Evolutionary conservation across 1,139 yeast genomes (phyloP), one percentile per base, ranked within the genome.

Genomic region (Sporopachydermia cereana): DNA sequence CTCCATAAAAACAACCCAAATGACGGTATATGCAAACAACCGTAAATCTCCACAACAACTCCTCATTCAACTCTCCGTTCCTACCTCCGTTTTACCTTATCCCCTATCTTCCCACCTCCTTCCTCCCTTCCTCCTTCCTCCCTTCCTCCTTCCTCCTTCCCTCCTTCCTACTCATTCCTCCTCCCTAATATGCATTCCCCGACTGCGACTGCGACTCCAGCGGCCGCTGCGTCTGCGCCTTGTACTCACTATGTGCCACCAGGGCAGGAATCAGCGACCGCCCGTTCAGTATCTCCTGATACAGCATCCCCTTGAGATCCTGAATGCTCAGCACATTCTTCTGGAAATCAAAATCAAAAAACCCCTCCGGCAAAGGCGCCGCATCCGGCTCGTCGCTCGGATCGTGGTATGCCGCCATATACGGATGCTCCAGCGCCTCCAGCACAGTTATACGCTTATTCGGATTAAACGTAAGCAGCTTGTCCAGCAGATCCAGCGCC

Each of bases 341-440:
- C 30, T 62, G 55, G 47, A 61, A 60, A 52, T 76, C 81, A 49
- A 74, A 76, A 43, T 66, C 69, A 52, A 76, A 75, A 50, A 74
- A 74, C 45, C 69, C 72, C 17, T 62, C 62, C 1, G 74, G 69
- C 31, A 74, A 69, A 12, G 70, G 69, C 22, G 69, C 74, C 17
- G 83, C 78, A 24, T 66, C 72, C 0, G 89, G 89, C 56, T 81
- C 89, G 57, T 81, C 88, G 36, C 69, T 69, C 21, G 84, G 81
- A 57, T 81, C 88, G 55, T 81, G 88, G 57, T 81, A 81, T 27
- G 73, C 68, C 36, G 71, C 61, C 36, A 82, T 62, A 57, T 81
- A 82, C 5, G 85, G 84, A 58, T 82, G 89, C 43, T 66, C 60
- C 48, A 82, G 62, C 0, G 89, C 89, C 49, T 79, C 77, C 30